These are phyloP conservation scores for Chrysanthemum seticuspe DNA, from an alignment of 129 eudicot genomes.

Conservation along the genomic window DNA sequence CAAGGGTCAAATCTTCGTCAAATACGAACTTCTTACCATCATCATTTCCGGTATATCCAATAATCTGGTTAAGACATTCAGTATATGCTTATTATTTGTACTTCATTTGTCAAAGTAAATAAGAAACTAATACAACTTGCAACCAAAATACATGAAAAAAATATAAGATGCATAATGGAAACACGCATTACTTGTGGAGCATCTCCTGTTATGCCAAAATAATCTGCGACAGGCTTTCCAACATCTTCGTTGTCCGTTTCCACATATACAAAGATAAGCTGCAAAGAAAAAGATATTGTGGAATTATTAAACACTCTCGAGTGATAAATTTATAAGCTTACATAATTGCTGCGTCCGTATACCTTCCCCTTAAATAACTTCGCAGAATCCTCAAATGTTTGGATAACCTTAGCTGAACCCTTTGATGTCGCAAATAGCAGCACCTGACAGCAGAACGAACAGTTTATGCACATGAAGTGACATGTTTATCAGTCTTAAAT, in stretches of 20 bases:
- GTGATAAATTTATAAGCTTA: not conserved
- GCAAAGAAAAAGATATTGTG: constrained; percentile 21
- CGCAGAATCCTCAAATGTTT: constrained; percentile 73
- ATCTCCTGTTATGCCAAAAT: constrained; percentile 80
- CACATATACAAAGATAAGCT: constrained; percentile 85
- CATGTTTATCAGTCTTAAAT: not conserved
- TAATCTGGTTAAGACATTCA: constrained; percentile 46
- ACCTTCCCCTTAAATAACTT: constrained; percentile 91
- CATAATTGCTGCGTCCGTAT: constrained; percentile 1
- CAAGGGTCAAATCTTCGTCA: constrained; percentile 57
- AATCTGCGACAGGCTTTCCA: constrained; percentile 85
- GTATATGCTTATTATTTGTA: constrained; percentile 3
- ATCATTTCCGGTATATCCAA: constrained; percentile 72
- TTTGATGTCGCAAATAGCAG: constrained; percentile 69
- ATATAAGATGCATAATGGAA: not conserved
- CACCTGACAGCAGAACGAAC: constrained; percentile 39
- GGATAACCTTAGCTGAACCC: constrained; percentile 49
- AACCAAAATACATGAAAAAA: not conserved
- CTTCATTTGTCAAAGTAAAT: not conserved
- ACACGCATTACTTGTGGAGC: constrained; percentile 59
- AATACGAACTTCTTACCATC: constrained; percentile 59
- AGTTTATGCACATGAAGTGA: not conserved
- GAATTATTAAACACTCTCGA: not conserved
- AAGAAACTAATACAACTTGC: too few relatives aligned
- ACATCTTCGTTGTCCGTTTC: constrained; percentile 81